Evolutionary conservation across 116 monocot species (phyloP).

Genomic region (Cymodocea nodosa): DNA sequence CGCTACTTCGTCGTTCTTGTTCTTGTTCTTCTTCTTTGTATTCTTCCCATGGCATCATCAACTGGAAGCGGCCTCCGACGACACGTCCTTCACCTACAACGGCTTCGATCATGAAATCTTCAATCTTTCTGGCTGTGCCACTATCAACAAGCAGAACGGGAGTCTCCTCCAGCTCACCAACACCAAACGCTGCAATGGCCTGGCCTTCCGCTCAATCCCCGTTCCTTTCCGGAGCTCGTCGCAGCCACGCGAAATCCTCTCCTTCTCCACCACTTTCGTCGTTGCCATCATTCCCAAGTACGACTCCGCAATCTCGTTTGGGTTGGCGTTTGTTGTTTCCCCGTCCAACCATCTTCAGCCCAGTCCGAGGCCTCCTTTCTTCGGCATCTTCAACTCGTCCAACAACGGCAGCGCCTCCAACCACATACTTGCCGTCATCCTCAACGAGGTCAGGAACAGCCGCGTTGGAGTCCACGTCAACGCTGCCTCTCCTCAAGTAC

Average conservation of each 20-base stretch:
- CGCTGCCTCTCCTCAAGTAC: background rate
- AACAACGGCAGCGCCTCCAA: slow-evolving; percentile 10
- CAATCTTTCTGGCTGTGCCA: slow-evolving; percentile 20
- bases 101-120: slow-evolving; percentile 1
- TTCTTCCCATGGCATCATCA: too few relatives aligned
- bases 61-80: background rate
- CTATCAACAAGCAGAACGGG: slow-evolving; percentile 2
- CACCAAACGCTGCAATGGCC: slow-evolving; percentile 22
- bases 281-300: slow-evolving; percentile 10
- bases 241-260: background rate
- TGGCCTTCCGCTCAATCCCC: slow-evolving; percentile 29
- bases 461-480: slow-evolving; percentile 15
- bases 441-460: slow-evolving; percentile 11
- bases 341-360: background rate
- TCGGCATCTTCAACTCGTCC: slow-evolving; percentile 18
- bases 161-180: slow-evolving; percentile 47
- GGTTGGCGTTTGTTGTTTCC: slow-evolving; percentile 18
- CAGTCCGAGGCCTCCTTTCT: background rate
- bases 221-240: slow-evolving; percentile 6
- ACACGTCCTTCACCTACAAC: background rate
- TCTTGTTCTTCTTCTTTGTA: background rate
- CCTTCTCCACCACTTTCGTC: slow-evolving; percentile 25
- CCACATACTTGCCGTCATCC: slow-evolving; percentile 15
- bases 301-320: background rate
- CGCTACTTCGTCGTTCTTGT: background rate